Base-by-base conservation (phyloP, 164 flowering plant genomes). In the Umbilicus rupestris region DNA sequence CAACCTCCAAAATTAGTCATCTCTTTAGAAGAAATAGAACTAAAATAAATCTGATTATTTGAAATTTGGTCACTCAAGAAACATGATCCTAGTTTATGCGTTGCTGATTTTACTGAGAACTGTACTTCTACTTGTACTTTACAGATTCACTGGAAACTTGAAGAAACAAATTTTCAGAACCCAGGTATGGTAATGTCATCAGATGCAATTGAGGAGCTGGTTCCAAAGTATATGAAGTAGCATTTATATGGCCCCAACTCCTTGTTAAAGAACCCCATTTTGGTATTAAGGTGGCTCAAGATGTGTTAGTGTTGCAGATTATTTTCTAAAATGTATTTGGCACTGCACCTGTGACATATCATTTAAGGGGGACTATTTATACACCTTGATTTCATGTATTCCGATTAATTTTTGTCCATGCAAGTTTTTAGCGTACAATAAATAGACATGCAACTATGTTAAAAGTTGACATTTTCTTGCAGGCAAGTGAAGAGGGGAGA, bases 131-230 rank as follows among this genome's bases (percentile, higher is more conserved):
- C n/a, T n/a, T 67, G 29, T 71, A 6, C 72, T 69, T 26, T 72
- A 29, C 84, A 92, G 98, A 65, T 92, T 69, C 87, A 69, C 64
- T 76, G 74, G 79, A 93, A 87, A 73, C 80, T 88, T 85, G 85
- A 82, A 73, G 65, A 74, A 62, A 83, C 84, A 12, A 72, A 81
- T 66, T 90, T 87, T 70, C 85, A 87, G 24, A 68, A 65, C 35
- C 76, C 37, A 68, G 76, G 90, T 67, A 77, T 86, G 29, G 68
- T 87, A 58, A 69, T 92, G 74, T 82, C 90, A 16, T 60, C 77
- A 16, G 95, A 87, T 20, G 84, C 83, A 69, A 83, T 92, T 64
- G 81, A 83, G 58, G 96, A 88, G 68, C 78, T 80, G 69, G 83
- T 83, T 55, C 67, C 73, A 65, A 79, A 82, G 68, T 47, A n/a